Base-by-base conservation (phyloP, 768 basidiomycete species). In the Chalciporus pseudorubinellus region DNA sequence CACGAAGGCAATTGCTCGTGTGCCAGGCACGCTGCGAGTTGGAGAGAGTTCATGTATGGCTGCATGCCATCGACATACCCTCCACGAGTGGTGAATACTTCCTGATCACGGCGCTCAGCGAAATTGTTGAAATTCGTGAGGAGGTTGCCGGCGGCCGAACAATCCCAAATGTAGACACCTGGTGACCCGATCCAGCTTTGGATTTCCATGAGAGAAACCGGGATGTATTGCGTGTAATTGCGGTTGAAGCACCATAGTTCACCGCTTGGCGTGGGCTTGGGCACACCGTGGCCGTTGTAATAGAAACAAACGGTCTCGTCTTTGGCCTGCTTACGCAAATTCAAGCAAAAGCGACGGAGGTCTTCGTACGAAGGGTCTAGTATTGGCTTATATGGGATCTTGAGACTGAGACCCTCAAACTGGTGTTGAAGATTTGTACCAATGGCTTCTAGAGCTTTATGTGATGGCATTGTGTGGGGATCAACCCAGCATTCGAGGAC, bases 191-290 rank as follows among this genome's bases (percentile, higher is more conserved):
- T 74, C 92, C 94, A 98, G 18, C 76, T 81, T 66, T 98, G 95
- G 14, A 99, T 77, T 60, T 99, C 97, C 68, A 87, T 87, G 39
- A 99, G 75, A 16, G 92, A 94, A 11, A 98, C 89, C 0, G 97
- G 97, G 52, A 98, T 98, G 65, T 99, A 99, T 70, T 99, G 95
- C 0, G 97, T 98, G 69, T 98, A 98, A 59, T 84, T 89, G 62
- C 85, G 79, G 70, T 99, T 98, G 76, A 99, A 99, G 50, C 97
- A 95, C 97, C 97, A 99, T 46, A 99, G 79, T 70, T 99, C 97
- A 20, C 97, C 90, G 56, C 91, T 94, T 0, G 89, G 77, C 0
- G 97, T 98, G 11, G 97, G 97, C 63, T 92, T 95, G 2, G 95
- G 95, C 19, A 99, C 97, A 20, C 97, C 97, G 56, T 98, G 97